Evolutionary conservation across 2,329 filamentous ascomycete genomes (phyloP).

Genomic region (Blumeria hordei): DNA sequence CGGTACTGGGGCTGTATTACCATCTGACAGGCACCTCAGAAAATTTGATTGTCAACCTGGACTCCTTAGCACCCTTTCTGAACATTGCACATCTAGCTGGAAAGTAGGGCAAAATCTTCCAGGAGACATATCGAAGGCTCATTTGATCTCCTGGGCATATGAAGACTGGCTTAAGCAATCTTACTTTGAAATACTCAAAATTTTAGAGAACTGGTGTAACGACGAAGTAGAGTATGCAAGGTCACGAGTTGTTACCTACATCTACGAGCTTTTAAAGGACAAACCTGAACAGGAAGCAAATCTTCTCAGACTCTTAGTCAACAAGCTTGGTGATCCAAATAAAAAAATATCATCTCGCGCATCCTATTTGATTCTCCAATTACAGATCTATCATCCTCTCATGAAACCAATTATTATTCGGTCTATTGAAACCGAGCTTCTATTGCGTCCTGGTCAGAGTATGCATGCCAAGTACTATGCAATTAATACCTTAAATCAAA

Average conservation of each 20-base stretch:
- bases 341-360: constrained; percentile 88
- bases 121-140: constrained; percentile 44
- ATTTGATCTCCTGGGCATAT: constrained; percentile 72
- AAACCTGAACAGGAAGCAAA: constrained; percentile 97
- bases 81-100: constrained; percentile 34
- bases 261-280: constrained; percentile 76
- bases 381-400: constrained; percentile 67
- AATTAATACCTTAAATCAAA: constrained; percentile 92
- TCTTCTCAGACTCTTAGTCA: constrained; percentile 68
- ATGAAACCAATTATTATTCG: constrained; percentile 84
- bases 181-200: constrained; percentile 82
- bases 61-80: constrained; percentile 46
- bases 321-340: constrained; percentile 87
- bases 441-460: constrained; percentile 72
- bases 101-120: constrained; percentile 45
- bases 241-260: constrained; percentile 66
- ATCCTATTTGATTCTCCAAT: constrained; percentile 79
- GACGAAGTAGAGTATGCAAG: constrained; percentile 92
- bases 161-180: constrained; percentile 89
- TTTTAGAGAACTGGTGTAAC: constrained; percentile 77
- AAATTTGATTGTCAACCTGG: constrained; percentile 60
- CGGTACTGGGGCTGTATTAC: constrained; percentile 67
- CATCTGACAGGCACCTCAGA: constrained; percentile 56
- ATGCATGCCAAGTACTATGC: constrained; percentile 84
- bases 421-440: constrained; percentile 63